These are phyloP conservation scores for Carpinus fangiana DNA, from an alignment of 306 rosid genomes.

Conservation along the genomic window DNA sequence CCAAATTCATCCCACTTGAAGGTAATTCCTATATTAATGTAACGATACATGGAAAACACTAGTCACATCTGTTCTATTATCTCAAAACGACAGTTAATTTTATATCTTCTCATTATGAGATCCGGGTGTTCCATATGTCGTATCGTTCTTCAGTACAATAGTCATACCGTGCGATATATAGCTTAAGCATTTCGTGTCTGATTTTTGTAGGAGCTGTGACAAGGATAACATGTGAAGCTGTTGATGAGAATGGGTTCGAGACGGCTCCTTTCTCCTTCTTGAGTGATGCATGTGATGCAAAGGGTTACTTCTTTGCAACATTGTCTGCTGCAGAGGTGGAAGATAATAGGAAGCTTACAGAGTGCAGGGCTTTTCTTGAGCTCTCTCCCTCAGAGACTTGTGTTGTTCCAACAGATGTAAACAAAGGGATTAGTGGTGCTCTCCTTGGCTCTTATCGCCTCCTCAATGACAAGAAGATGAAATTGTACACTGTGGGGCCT, in stretches of 20 bases:
- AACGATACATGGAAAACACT: too few relatives aligned
- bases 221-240: slow-evolving; percentile 45
- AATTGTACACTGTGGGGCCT: slow-evolving; percentile 50
- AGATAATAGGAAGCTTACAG: slow-evolving; percentile 29
- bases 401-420: slow-evolving; percentile 40
- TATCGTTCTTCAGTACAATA: too few relatives aligned
- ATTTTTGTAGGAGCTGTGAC: slow-evolving; percentile 41
- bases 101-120: too few relatives aligned
- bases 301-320: slow-evolving; percentile 60
- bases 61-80: too few relatives aligned
- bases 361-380: slow-evolving; percentile 50
- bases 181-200: too few relatives aligned
- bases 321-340: slow-evolving; percentile 37
- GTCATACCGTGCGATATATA: too few relatives aligned
- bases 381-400: slow-evolving; percentile 47
- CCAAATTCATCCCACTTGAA: slow-evolving; percentile 48
- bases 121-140: too few relatives aligned
- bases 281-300: slow-evolving; percentile 39
- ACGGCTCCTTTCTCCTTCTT: slow-evolving; percentile 40
- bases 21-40: slow-evolving; percentile 25
- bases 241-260: slow-evolving; percentile 43
- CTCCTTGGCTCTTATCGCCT: slow-evolving; percentile 40
- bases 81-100: too few relatives aligned
- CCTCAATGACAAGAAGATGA: slow-evolving; percentile 39
- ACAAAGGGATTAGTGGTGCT: slow-evolving; percentile 49